Evolutionary conservation across 306 rosid genomes (phyloP), one percentile per base, ranked within the genome.

Genomic region (Rosa lucieae): DNA sequence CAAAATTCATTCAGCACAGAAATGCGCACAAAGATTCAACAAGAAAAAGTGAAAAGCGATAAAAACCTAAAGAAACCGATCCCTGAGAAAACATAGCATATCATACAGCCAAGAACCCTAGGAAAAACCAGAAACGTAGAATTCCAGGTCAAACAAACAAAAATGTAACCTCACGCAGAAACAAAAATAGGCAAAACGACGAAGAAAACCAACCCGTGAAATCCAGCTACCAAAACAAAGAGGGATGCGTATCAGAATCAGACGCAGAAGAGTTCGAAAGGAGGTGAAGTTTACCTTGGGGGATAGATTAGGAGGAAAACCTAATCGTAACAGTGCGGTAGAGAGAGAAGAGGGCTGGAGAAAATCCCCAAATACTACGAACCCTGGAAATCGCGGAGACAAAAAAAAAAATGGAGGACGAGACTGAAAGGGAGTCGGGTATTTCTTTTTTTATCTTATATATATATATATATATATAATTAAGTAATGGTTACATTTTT

Each of bases 361-460:
- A 63, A 76, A 76, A 76, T 63, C 62, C 79, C 72, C 63, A 76
- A 76, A 76, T 39, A 40, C 59, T 37, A 68, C 72, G 37, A 63
- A 14, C 72, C 61, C 72, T 76, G 72, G 72, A 63, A 63, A 63
- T 76, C 59, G 72, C 47, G 35, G 79, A 75, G 52, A 61, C 17
- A 55, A 73, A 59, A 15, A 55, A 73, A 15, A 18, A 35, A 13
- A 65, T 75, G 44, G 20, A 59, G 78, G 78, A 74, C 78, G 78
- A 59, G 43, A 62, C 35, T 5, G 13, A 44, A 4, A 0, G 32
- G 59, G 18, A 1, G 21, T 63, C n/a, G 15, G 72, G 79, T 63
- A 73, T 26, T 26, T 23, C 26, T 23, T 23, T 23, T 23, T 23
- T 23, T 23, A 23, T 23, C 26, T 23, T 23, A 23, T 23, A 23